Evolutionary conservation across 305 asterid genomes (phyloP).

Genomic region (Fraxinus sp.): DNA sequence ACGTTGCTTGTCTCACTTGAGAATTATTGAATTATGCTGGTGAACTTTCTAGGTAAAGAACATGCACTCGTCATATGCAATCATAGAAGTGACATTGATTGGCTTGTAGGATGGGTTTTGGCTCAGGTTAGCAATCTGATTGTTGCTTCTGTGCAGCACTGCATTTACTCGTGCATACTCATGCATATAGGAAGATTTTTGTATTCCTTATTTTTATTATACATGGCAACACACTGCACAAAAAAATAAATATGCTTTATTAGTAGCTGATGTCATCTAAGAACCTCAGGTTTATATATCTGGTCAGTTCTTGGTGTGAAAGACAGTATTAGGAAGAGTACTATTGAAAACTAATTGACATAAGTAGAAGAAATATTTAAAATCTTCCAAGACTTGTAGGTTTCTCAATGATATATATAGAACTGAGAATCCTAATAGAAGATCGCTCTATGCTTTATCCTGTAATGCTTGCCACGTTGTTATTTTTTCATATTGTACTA

Average conservation of each 20-base stretch:
- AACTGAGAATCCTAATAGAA: neutral
- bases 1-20: conserved; percentile 6
- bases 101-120: conserved; percentile 94
- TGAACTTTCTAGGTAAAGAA: conserved; percentile 62
- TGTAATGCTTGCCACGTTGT: neutral
- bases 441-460: neutral
- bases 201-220: neutral
- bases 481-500: neutral
- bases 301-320: neutral
- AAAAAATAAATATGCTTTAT: neutral
- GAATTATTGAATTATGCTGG: conserved; percentile 18
- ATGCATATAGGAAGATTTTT: neutral
- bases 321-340: neutral
- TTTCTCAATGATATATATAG: neutral
- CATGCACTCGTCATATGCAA: conserved; percentile 72
- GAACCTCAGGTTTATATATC: neutral
- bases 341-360: neutral
- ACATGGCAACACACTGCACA: neutral
- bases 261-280: neutral
- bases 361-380: neutral
- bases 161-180: conserved; percentile 7
- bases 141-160: conserved; percentile 11
- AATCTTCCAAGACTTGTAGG: neutral
- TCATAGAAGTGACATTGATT: conserved; percentile 83
- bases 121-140: conserved; percentile 64